Evolutionary conservation across 208 protist genomes (phyloP).

Genomic region (Trichomonas tenax): DNA sequence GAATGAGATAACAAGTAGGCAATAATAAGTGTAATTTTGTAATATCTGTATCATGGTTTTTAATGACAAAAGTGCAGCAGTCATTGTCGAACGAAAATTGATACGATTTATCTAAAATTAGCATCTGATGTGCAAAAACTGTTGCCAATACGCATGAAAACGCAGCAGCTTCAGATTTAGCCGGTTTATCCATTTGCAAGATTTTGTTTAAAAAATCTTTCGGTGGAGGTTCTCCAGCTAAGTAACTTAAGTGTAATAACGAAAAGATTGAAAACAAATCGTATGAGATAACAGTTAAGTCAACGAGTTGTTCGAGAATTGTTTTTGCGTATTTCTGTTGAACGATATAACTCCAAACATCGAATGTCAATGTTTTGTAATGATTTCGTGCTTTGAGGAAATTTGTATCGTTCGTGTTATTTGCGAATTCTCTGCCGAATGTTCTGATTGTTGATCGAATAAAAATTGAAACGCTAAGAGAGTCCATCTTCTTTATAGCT

Average conservation of each 20-base stretch:
- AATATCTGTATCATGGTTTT: neutral
- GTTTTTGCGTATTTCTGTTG: neutral
- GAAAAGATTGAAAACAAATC: neutral
- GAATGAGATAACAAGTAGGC: neutral
- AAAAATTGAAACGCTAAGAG: neutral
- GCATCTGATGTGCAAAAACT: neutral
- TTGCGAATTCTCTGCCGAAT: neutral
- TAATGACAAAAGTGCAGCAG: neutral
- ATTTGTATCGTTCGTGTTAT: neutral
- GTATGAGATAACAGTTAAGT: neutral
- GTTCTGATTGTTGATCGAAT: neutral
- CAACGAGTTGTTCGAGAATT: neutral
- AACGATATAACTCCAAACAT: neutral
- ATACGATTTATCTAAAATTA: neutral
- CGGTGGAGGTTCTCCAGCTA: neutral
- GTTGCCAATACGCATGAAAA: neutral
- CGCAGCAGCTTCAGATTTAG: neutral
- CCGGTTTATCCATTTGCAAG: neutral
- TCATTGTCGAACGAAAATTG: neutral
- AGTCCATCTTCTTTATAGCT: neutral
- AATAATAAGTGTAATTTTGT: neutral
- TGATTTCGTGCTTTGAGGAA: neutral
- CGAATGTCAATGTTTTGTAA: neutral
- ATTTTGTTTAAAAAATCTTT: neutral
- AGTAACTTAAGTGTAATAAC: neutral